These are phyloP conservation scores for Apostasia shenzhenica DNA, from an alignment of 106 monocot genomes.

Conservation along the genomic window DNA sequence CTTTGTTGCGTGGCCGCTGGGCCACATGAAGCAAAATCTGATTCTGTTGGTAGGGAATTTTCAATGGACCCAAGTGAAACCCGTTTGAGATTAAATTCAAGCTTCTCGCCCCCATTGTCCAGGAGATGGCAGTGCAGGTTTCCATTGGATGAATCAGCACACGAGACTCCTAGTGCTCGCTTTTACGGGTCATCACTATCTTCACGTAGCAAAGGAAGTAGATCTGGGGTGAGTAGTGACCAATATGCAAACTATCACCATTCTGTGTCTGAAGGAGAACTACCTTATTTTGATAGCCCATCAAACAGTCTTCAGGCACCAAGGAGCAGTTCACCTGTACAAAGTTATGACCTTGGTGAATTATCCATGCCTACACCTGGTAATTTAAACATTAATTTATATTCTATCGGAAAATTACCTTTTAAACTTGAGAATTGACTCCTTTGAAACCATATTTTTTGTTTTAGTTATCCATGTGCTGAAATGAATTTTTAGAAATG, in stretches of 20 bases:
- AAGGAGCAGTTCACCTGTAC: slow-evolving; percentile 55
- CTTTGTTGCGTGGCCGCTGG: slow-evolving; percentile 93
- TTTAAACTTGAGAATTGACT: too few relatives aligned
- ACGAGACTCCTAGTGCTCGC: slow-evolving; percentile 25
- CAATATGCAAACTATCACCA: slow-evolving; percentile 58
- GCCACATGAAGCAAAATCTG: slow-evolving; percentile 93
- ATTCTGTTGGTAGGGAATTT: slow-evolving; percentile 31
- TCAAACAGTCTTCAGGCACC: slow-evolving; percentile 45
- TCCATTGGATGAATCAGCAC: slow-evolving; percentile 41
- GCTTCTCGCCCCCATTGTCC: slow-evolving; percentile 67
- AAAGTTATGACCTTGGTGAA: slow-evolving; percentile 64
- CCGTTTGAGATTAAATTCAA: slow-evolving; percentile 67
- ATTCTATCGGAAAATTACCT: too few relatives aligned
- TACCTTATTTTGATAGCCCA: slow-evolving; percentile 78
- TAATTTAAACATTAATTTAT: slow-evolving; percentile 10
- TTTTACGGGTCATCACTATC: slow-evolving; percentile 49
- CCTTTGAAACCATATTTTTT: too few relatives aligned
- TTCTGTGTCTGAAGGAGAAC: slow-evolving; percentile 74
- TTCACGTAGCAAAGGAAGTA: slow-evolving; percentile 53
- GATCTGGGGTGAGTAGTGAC: slow-evolving; percentile 36
- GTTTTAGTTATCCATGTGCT: too few relatives aligned
- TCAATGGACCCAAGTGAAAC: slow-evolving; percentile 76
- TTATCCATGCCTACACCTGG: slow-evolving; percentile 64
- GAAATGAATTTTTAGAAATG: too few relatives aligned
- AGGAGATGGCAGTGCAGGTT: slow-evolving; percentile 63